Evolutionary conservation across 2,329 filamentous ascomycete species (phyloP), one percentile per base, ranked within the genome.

Genomic region (Ceratocystis harringtonii): DNA sequence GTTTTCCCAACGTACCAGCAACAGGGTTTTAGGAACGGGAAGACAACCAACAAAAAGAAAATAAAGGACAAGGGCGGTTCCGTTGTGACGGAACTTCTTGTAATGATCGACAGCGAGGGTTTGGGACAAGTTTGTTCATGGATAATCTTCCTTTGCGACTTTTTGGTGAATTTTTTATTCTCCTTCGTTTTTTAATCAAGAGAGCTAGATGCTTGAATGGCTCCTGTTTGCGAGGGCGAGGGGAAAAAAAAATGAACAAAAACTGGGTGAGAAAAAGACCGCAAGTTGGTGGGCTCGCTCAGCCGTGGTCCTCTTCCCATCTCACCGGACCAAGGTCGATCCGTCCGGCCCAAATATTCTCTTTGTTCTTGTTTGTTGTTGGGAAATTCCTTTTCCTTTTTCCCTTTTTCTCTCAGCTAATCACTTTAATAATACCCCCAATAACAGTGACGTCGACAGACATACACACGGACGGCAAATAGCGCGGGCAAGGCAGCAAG

Each of bases 51-150:
- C 52, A 57, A 57, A 30, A 57, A 57, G 25, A 8, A 57, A 57
- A 57, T 32, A 57, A 25, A n/a, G 28, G 28, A 57, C 52, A 57
- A 57, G 52, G 52, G 52, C 52, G 52, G 52, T 57, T 57, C 52
- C 52, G 32, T 57, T 36, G 28, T 36, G 17, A 57, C 52, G 52
- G 52, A 57, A 57, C 52, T 57, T 57, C 10, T 57, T 57, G 25
- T n/a, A 57, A 57, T 57, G 52, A 57, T 57, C 52, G 52, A 22
- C 52, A n/a, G 28, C 52, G 52, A 57, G 52, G 52, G 52, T 57
- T 57, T n/a, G 17, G 52, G 28, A n/a, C 28, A 17, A 36, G 52
- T 7, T 22, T 32, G 52, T n/a, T 32, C 52, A 57, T 57, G 52
- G 52, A 57, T 57, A 17, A 30, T 25, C 52, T 57, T 57, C 52